Evolutionary conservation across 2,329 filamentous ascomycete genomes (phyloP), one percentile per base, ranked within the genome.

Genomic region (Fusarium guadeloupense): DNA sequence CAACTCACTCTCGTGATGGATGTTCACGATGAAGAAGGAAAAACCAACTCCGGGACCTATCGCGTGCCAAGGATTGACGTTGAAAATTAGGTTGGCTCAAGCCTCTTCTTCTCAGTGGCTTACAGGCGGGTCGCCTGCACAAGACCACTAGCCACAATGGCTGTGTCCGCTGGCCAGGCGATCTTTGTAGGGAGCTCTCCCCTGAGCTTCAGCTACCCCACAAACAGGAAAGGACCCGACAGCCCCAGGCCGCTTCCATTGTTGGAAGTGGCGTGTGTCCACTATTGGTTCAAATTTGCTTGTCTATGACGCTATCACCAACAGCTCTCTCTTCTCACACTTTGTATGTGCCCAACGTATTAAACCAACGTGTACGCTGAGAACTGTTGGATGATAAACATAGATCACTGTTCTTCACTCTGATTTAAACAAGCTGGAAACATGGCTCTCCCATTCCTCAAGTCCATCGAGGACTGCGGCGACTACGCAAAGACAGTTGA

Each of bases 361-460:
- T 62, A 64, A 65, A 60, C 23, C 43, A 9, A 33, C 35, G 33
- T n/a, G 41, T 17, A 33, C 6, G 14, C 20, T 4, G 16, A n/a
- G n/a, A 31, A 10, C 30, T 20, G 6, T 16, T 9, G 6, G 12
- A 31, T 33, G 9, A 20, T 10, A 25, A 35, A 4, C 35, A 43
- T 45, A 14, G 48, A 46, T 9, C 30, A n/a, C 34, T 43, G 16
- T 40, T 34, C 35, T 19, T 39, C 17, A 16, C 74, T 60, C 71
- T 69, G 10, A 40, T 39, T 14, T n/a, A n/a, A n/a, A n/a, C n/a
- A 46, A 48, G 19, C 47, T 48, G 48, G 54, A 89, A 51, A 48
- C 54, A 90, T 94, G 89, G 84, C 89, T 59, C 78, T 97, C 17
- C 92, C 93, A 6, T 75, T 82, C n/a, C 78, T 97, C 65, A 84